Conservation (phyloP, 2,329 filamentous ascomycete genomes). For the Blumeria graminis region DNA sequence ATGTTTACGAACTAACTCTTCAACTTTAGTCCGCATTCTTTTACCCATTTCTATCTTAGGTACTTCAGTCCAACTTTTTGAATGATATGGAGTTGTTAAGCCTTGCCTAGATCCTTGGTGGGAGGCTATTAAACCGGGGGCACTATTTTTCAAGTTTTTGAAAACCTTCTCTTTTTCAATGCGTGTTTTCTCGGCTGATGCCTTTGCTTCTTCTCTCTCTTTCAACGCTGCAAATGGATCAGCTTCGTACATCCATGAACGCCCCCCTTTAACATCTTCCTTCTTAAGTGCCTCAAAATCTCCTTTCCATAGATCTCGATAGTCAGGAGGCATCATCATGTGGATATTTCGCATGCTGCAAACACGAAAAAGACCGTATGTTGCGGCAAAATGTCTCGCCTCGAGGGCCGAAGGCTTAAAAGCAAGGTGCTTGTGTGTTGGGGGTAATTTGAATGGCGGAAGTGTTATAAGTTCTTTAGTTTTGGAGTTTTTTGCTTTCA, state of each 20-base stretch:
- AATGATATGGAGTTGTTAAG: constrained; percentile 16
- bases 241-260: constrained; percentile 79
- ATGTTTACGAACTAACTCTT: constrained; percentile 52
- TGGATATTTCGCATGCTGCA: constrained; percentile 92
- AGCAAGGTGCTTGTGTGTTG: constrained; percentile 51
- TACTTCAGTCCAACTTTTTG: constrained; percentile 58
- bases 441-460: constrained; percentile 61
- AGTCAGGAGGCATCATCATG: constrained; percentile 77
- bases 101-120: constrained; percentile 17
- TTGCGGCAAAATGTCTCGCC: constrained; percentile 78
- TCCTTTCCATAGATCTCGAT: constrained; percentile 72
- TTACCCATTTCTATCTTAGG: constrained; percentile 87
- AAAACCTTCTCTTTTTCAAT: constrained; percentile 42
- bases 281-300: constrained; percentile 66
- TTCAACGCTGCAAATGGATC: constrained; percentile 70
- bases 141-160: constrained; percentile 40
- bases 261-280: constrained; percentile 54
- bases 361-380: constrained; percentile 74
- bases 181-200: constrained; percentile 53
- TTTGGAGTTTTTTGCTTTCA: constrained; percentile 55
- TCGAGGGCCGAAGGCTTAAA: constrained; percentile 61
- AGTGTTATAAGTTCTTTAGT: constrained; percentile 54
- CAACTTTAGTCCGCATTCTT: constrained; percentile 53
- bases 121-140: constrained; percentile 21
- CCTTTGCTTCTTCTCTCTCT: constrained; percentile 58